A percentile compares a stretch with the other conserved stretches of the same genome.
These are phyloP conservation scores for Fusarium proliferatum DNA, from an alignment of 2,329 filamentous ascomycete genomes.

Conservation along the genomic window DNA sequence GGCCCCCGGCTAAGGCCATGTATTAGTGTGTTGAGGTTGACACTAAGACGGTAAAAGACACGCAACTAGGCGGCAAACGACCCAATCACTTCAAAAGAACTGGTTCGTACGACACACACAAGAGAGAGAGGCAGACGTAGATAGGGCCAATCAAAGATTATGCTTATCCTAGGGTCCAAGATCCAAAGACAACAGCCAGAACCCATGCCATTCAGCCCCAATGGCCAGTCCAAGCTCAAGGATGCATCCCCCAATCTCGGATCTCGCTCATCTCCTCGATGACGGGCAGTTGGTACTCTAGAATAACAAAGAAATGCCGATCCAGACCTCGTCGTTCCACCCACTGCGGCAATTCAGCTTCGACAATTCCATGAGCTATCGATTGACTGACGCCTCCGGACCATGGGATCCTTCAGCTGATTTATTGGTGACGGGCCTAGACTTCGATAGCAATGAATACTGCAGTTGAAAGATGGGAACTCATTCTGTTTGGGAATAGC, in stretches of 20 bases:
- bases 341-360: accelerated
- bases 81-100: too few relatives aligned
- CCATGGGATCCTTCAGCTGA: background rate
- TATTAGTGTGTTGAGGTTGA: too few relatives aligned
- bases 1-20: too few relatives aligned
- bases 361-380: background rate
- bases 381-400: background rate
- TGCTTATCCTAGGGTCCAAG: too few relatives aligned
- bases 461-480: accelerated
- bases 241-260: accelerated
- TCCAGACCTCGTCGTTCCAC: background rate
- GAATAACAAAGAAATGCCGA: background rate
- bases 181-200: too few relatives aligned
- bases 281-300: accelerated
- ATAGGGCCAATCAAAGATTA: too few relatives aligned
- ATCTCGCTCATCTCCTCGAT: background rate
- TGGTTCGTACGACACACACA: too few relatives aligned
- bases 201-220: too few relatives aligned
- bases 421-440: accelerated
- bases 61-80: too few relatives aligned
- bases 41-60: too few relatives aligned
- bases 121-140: too few relatives aligned
- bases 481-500: background rate
- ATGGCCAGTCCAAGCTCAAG: background rate
- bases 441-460: accelerated